Evolutionary conservation across 116 monocot genomes (phyloP).

Genomic region (Dioscorea cayenensis): DNA sequence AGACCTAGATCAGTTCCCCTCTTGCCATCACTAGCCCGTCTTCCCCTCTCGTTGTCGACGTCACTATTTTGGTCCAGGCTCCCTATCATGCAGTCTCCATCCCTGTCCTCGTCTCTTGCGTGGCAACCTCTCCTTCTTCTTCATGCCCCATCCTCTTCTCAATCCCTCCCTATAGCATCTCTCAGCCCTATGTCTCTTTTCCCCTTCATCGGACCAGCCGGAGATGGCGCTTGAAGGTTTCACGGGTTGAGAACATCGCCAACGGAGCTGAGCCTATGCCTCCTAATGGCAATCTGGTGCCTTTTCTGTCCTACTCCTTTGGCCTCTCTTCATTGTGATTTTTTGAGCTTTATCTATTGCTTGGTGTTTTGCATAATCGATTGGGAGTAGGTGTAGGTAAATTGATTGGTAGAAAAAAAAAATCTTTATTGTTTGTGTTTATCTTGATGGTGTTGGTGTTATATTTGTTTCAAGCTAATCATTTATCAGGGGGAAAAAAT

Average conservation of each 20-base stretch:
- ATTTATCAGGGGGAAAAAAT: too few species aligned
- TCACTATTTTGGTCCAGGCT: too few species aligned
- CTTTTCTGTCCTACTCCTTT: not conserved
- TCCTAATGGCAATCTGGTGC: slow-evolving; percentile 45
- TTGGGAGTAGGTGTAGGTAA: slow-evolving; percentile 7
- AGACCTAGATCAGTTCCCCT: too few species aligned
- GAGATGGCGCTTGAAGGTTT: slow-evolving; percentile 11
- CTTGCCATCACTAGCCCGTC: too few species aligned
- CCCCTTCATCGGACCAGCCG: slow-evolving; percentile 8
- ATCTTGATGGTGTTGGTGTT: not conserved
- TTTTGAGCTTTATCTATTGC: not conserved
- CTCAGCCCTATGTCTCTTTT: slow-evolving; percentile 12
- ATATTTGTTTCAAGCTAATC: too few species aligned
- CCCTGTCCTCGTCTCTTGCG: slow-evolving; percentile 13
- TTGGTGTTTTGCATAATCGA: not conserved
- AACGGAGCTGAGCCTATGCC: slow-evolving; percentile 31
- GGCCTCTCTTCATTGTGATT: not conserved
- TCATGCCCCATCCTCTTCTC: slow-evolving; percentile 1
- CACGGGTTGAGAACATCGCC: slow-evolving; percentile 18
- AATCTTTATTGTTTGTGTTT: not conserved
- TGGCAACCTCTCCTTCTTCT: slow-evolving; percentile 2
- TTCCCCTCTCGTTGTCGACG: too few species aligned
- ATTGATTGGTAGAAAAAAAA: not conserved
- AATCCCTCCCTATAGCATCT: not conserved
- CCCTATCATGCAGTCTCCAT: slow-evolving; percentile 8